Base-by-base conservation (phyloP, 2,329 filamentous ascomycete genomes). In the Fusarium succisae region DNA sequence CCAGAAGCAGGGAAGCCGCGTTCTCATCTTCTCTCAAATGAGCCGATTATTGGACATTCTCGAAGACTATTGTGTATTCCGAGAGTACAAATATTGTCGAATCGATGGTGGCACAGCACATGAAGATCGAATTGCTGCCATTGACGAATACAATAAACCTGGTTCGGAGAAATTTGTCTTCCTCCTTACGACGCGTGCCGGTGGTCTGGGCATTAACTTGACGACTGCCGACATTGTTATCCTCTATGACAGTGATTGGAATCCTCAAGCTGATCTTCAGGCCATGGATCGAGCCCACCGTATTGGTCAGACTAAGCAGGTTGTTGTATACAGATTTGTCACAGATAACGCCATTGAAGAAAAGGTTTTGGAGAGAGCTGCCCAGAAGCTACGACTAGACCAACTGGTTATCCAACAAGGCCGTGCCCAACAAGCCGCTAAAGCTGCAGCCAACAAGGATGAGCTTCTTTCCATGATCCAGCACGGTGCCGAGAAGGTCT, bases 11-110 rank as follows among this genome's bases (percentile, higher is more conserved):
- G 96, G 95, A 47, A 98, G 95, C 80, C 91, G 96, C 74, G 95
- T 99, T n/a, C 89, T 99, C 63, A 98, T 99, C 77, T 99, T 99
- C 85, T 99, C 96, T 2, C 96, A 99, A 80, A 99, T 99, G 96
- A 98, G 95, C 79, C 94, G 96, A 89, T 88, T 98, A 44, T 86
- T 99, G 47, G 96, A 99, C 80, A 99, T 99, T 60, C 88, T 99
- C 22, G 96, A 99, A 81, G 96, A 99, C 82, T 99, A 99, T 83
- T 98, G 96, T 74, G 95, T 98, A 50, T 98, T 99, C 87, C 90
- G 95, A 66, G 92, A 94, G 38, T 98, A 94, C 84, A 93, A 97
- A 73, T 99, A 99, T 84, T 98, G 95, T 83, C 94, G 96, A 79
- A 99, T 99, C 73, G 96, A 99, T 81, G 96, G 96, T 79, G 92